phyloP scores from a whole-genome alignment of 2,329 filamentous ascomycete genomes.

The Orbilia ellipsospora region DNA sequence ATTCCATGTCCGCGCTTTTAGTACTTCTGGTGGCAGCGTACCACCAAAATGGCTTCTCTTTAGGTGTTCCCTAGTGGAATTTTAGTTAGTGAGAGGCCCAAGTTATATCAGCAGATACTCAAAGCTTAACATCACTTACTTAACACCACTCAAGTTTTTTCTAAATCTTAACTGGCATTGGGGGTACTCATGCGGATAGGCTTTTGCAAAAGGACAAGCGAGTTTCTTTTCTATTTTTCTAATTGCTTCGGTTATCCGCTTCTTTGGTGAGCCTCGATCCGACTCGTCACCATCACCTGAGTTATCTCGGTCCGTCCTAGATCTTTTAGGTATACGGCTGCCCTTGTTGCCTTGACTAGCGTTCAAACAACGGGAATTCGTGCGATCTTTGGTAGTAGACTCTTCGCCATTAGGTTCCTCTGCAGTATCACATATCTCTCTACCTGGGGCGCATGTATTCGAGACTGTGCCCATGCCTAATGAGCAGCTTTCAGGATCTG shows the following conservation, averaged over 20 bases:
- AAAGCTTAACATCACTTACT: constrained; percentile 5
- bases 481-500: too few species aligned
- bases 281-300: neutral
- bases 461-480: too few species aligned
- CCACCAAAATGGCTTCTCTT: constrained; percentile 24
- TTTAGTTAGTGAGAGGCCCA: neutral
- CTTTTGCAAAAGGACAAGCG: constrained; percentile 29
- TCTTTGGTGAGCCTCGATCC: neutral
- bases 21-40: neutral
- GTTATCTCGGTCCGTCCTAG: neutral
- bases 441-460: too few species aligned
- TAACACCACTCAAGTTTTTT: constrained; percentile 22
- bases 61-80: constrained; percentile 17
- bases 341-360: too few species aligned
- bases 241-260: neutral
- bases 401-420: too few species aligned
- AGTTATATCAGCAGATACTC: neutral
- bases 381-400: too few species aligned
- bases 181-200: constrained; percentile 5
- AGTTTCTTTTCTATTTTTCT: constrained; percentile 1
- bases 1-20: constrained; percentile 13
- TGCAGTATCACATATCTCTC: too few species aligned
- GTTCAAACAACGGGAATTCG: too few species aligned
- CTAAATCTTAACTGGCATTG: constrained; percentile 2
- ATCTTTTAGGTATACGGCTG: neutral